Conservation (phyloP, 176 grass and related monocot species). For the Oryza glumipatula region DNA sequence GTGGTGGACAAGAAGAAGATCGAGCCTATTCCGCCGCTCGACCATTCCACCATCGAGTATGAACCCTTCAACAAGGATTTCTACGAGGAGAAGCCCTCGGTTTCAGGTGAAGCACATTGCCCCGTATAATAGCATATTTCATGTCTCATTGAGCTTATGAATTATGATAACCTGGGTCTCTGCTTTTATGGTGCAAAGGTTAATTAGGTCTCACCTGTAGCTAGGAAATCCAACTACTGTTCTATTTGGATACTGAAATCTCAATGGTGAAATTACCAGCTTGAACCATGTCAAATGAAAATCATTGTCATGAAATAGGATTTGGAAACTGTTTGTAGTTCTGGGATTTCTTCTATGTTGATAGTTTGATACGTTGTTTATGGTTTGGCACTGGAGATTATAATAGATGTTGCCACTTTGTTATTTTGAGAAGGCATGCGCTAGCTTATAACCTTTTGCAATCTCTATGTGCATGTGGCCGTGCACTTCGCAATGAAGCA, state of each 20-base stretch:
- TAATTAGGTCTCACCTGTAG: not conserved
- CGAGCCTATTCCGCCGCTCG: slow-evolving; percentile 79
- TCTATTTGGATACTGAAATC: slow-evolving; percentile 24
- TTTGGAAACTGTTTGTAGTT: not conserved
- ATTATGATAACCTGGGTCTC: not conserved
- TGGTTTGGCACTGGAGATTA: not conserved
- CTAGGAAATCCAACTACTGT: not conserved
- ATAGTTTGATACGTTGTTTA: slow-evolving; percentile 20
- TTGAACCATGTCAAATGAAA: not conserved
- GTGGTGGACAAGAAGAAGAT: slow-evolving; percentile 96
- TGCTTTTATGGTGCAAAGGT: not conserved
- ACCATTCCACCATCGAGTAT: slow-evolving; percentile 81
- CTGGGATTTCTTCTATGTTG: not conserved
- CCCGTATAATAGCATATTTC: slow-evolving; percentile 28
- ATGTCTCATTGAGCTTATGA: not conserved
- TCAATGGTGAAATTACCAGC: not conserved
- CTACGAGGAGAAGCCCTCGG: slow-evolving; percentile 89
- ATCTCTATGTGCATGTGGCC: not conserved
- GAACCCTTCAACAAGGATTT: slow-evolving; percentile 86
- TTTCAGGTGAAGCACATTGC: slow-evolving; percentile 64
- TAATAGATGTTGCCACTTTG: not conserved
- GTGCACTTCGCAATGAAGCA: not conserved
- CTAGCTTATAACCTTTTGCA: not conserved
- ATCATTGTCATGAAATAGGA: not conserved
- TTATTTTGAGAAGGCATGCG: not conserved